phyloP scores from a whole-genome alignment of 1,139 yeast species.

The Geotrichum aggregatum region DNA sequence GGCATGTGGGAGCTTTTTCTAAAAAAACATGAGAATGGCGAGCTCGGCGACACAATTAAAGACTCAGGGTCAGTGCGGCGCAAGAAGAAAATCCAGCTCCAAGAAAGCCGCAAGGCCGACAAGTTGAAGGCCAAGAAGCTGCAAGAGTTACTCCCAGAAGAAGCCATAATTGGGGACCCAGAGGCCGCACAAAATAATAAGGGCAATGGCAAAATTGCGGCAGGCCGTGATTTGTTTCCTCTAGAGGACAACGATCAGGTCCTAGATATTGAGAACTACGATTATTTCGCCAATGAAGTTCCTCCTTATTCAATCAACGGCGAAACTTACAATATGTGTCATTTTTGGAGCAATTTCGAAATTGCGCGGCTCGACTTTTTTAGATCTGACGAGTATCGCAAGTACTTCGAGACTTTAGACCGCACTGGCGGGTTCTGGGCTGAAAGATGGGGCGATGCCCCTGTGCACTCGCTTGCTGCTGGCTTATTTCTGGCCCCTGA shows the following conservation, averaged over 20 bases:
- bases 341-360: conserved; percentile 93
- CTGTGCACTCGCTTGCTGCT: conserved; percentile 79
- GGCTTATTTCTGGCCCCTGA: conserved; percentile 63
- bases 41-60: conserved; percentile 22
- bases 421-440: conserved; percentile 72
- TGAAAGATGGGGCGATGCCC: conserved; percentile 96
- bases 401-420: conserved; percentile 65
- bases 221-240: conserved; percentile 16
- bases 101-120: conserved; percentile 28
- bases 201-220: conserved; percentile 10
- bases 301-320: conserved; percentile 46
- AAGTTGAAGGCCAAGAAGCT: conserved; percentile 23
- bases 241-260: conserved; percentile 17
- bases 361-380: conserved; percentile 77
- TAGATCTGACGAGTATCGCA: conserved; percentile 56
- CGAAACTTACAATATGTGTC: conserved; percentile 74
- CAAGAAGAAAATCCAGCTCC: conserved; percentile 33
- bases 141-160: conserved; percentile 25
- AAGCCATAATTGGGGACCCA: conserved; percentile 21
- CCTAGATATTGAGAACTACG: conserved; percentile 21
- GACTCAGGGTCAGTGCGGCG: conserved; percentile 29
- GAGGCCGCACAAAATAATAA: too few relatives aligned
- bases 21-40: conserved; percentile 26
- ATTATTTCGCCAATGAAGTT: conserved; percentile 24
- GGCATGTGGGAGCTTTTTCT: conserved; percentile 41